Percentiles rank a stretch among this genome's conserved stretches.
These are phyloP conservation scores for Austroboletus novae-zelandiae DNA, from an alignment of 1,284 basidiomycete genomes.

Conservation along the genomic window DNA sequence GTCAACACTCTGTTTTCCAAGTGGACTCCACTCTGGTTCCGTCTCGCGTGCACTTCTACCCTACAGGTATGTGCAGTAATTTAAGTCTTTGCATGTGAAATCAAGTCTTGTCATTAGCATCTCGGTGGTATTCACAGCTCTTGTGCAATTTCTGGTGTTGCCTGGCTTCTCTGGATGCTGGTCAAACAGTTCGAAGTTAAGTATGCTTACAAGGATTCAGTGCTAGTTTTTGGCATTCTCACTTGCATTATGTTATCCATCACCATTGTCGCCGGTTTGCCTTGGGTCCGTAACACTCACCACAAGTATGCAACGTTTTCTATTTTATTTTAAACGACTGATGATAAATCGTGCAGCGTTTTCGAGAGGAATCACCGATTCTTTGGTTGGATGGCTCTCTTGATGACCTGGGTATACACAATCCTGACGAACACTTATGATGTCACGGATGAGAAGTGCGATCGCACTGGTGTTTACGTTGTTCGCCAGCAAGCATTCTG, in stretches of 20 bases:
- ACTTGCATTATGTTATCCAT: too few relatives aligned
- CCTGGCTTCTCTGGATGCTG: too few relatives aligned
- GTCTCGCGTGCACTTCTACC: conserved; percentile 66
- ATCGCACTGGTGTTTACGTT: conserved; percentile 51
- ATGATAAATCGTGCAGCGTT: conserved; percentile 42
- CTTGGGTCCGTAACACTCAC: conserved; percentile 65
- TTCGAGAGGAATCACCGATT: conserved; percentile 78
- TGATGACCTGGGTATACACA: conserved; percentile 67
- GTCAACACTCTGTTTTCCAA: conserved; percentile 60
- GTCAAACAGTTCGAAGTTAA: too few relatives aligned
- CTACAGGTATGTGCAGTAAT: too few relatives aligned
- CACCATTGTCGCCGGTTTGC: too few relatives aligned
- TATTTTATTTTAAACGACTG: background rate
- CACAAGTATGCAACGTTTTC: conserved; percentile 62
- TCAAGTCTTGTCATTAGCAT: too few relatives aligned
- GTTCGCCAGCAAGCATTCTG: conserved; percentile 70
- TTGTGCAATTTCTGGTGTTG: conserved; percentile 60
- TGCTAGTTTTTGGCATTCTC: too few relatives aligned
- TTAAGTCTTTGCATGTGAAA: too few relatives aligned
- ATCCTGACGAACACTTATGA: conserved; percentile 64
- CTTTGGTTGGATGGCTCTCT: conserved; percentile 65
- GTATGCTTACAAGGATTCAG: too few relatives aligned
- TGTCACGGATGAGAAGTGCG: conserved; percentile 50
- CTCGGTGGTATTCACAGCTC: too few relatives aligned
- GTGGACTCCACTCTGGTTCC: conserved; percentile 72